Conservation (phyloP, 2,329 filamentous ascomycete species). For the Stagonosporopsis vannaccii region DNA sequence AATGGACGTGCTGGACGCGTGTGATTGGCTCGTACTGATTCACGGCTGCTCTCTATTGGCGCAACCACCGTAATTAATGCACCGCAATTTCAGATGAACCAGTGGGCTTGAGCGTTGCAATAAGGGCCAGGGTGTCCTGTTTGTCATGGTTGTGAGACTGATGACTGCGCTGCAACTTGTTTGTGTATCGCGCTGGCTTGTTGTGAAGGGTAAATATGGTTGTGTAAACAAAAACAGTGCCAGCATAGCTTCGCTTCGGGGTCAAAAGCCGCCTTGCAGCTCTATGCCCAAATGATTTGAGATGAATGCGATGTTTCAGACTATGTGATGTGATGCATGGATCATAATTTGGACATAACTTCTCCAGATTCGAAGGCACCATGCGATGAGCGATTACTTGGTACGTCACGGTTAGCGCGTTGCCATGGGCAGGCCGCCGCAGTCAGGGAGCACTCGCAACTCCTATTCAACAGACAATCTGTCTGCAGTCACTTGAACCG, state of each 20-base stretch:
- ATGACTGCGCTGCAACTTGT: background rate
- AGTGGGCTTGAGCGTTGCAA: constrained; percentile 21
- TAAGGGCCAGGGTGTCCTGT: constrained; percentile 19
- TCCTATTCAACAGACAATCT: constrained; percentile 15
- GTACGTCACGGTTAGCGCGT: constrained; percentile 18
- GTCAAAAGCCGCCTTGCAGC: background rate
- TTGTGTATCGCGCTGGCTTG: constrained; percentile 7
- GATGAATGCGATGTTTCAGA: constrained; percentile 11
- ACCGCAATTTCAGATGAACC: constrained; percentile 17
- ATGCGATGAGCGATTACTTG: constrained; percentile 8
- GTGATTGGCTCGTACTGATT: constrained; percentile 9
- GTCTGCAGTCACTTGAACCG: constrained; percentile 8
- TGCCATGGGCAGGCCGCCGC: constrained; percentile 5
- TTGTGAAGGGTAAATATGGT: constrained; percentile 3
- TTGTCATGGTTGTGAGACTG: background rate
- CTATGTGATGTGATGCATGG: constrained; percentile 18
- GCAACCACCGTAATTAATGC: constrained; percentile 13
- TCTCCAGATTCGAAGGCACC: constrained; percentile 10
- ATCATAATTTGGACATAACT: constrained; percentile 12
- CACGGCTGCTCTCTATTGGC: constrained; percentile 9
- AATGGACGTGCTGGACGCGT: constrained; percentile 9
- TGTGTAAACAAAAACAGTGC: constrained; percentile 13
- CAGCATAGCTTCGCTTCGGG: background rate
- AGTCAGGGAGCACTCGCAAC: constrained; percentile 6
- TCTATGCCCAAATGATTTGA: background rate